Conservation (phyloP, 2,329 filamentous ascomycete genomes). For the Cadophora malorum region DNA sequence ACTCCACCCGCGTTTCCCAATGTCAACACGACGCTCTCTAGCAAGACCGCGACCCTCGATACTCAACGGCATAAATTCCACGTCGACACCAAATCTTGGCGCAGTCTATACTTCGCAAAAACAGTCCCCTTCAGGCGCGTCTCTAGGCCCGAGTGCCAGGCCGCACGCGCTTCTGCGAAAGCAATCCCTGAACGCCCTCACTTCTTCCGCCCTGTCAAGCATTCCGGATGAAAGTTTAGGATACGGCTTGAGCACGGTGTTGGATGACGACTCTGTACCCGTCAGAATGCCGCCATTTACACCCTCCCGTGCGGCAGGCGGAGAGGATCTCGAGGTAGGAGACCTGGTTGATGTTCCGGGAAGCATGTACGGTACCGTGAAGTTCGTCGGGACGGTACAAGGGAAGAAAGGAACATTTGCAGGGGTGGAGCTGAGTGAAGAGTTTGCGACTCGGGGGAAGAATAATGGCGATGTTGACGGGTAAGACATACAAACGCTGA, state of each 20-base stretch:
- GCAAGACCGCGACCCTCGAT: slow-evolving; percentile 44
- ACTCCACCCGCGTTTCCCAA: slow-evolving; percentile 21
- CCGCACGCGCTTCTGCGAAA: slow-evolving; percentile 65
- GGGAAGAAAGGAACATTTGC: slow-evolving; percentile 93
- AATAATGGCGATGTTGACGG: slow-evolving; percentile 97
- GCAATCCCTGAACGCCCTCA: slow-evolving; percentile 73
- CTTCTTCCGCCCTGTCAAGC: slow-evolving; percentile 64
- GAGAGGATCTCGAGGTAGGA: slow-evolving; percentile 70
- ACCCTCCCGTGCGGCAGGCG: slow-evolving; percentile 56
- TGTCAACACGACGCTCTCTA: slow-evolving; percentile 44
- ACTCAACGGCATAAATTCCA: slow-evolving; percentile 51
- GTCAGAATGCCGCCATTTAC: slow-evolving; percentile 61
- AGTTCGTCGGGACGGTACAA: slow-evolving; percentile 84
- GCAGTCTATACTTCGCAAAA: slow-evolving; percentile 37
- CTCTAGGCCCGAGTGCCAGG: slow-evolving; percentile 17
- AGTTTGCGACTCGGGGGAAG: slow-evolving; percentile 85
- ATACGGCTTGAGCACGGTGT: slow-evolving; percentile 64
- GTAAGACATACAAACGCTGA: slow-evolving; percentile 57
- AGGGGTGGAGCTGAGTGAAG: slow-evolving; percentile 84
- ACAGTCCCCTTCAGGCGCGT: slow-evolving; percentile 21
- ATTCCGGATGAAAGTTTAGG: slow-evolving; percentile 71
- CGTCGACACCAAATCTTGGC: slow-evolving; percentile 66
- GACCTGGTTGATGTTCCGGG: slow-evolving; percentile 92
- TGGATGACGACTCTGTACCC: slow-evolving; percentile 50
- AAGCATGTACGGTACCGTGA: slow-evolving; percentile 88